phyloP scores from a whole-genome alignment of 805 yeast species.

The Yamadazyma sp. region DNA sequence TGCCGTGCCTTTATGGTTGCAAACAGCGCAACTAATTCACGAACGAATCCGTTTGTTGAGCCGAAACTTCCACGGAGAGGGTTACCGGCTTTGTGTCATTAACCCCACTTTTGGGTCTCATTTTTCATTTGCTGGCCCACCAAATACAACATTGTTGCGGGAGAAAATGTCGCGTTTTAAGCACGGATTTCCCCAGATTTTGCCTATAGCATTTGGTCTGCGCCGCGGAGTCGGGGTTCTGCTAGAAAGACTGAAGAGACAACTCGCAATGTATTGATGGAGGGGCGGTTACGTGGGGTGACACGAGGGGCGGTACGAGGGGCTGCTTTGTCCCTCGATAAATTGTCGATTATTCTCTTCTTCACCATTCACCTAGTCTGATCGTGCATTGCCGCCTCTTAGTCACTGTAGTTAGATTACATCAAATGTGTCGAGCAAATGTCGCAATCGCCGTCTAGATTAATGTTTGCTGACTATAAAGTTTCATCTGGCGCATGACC shows the following conservation, averaged over 20 bases:
- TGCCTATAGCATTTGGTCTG: neutral
- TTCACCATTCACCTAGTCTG: too few species aligned
- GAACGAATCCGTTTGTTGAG: constrained; percentile 1
- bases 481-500: too few species aligned
- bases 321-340: too few species aligned
- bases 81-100: constrained; percentile 9
- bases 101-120: constrained; percentile 11
- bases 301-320: constrained; percentile 1
- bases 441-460: too few species aligned
- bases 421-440: too few species aligned
- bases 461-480: too few species aligned
- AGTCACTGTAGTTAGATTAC: too few species aligned
- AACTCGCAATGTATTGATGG: neutral
- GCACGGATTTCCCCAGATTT: constrained; percentile 7
- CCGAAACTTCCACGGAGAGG: neutral
- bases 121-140: constrained; percentile 2
- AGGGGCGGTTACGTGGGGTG: neutral
- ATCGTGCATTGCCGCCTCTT: too few species aligned
- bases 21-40: too few species aligned
- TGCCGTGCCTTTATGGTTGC: too few species aligned
- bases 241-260: neutral
- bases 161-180: constrained; percentile 5
- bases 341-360: too few species aligned
- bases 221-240: constrained; percentile 4
- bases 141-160: neutral